A percentile compares a stretch with the other conserved stretches of the same genome.
These are phyloP conservation scores for Pseudogymnoascus sp. DNA, from an alignment of 2,329 filamentous ascomycete species.

Conservation along the genomic window DNA sequence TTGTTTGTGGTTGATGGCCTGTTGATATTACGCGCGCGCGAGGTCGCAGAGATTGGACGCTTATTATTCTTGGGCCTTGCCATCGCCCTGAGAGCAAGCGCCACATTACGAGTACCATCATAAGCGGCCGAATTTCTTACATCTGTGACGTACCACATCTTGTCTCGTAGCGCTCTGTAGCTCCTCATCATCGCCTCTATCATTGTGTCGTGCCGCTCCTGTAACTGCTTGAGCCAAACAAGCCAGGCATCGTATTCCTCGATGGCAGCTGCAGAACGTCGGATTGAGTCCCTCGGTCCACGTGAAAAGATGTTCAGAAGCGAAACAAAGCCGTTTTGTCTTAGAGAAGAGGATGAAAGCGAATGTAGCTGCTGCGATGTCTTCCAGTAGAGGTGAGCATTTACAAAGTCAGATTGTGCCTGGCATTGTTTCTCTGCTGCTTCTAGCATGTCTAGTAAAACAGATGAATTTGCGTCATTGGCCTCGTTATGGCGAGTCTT, in stretches of 20 bases:
- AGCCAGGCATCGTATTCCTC: conserved; percentile 78
- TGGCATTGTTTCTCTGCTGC: conserved; percentile 71
- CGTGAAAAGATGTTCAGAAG: conserved; percentile 68
- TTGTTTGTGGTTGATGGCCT: conserved; percentile 34
- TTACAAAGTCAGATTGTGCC: conserved; percentile 74
- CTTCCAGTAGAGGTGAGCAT: conserved; percentile 79
- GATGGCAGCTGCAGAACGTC: conserved; percentile 63
- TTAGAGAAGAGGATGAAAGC: conserved; percentile 53
- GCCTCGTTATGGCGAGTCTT: conserved; percentile 27
- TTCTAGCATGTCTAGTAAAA: conserved; percentile 67
- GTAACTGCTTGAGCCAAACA: conserved; percentile 74
- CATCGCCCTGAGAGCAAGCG: conserved; percentile 87
- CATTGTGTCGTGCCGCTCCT: conserved; percentile 67
- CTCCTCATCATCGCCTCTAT: conserved; percentile 70
- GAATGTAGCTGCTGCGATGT: conserved; percentile 68
- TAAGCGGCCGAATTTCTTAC: conserved; percentile 86
- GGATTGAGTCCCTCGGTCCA: conserved; percentile 62
- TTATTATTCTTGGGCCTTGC: conserved; percentile 49
- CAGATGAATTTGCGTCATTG: conserved; percentile 40
- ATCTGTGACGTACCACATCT: conserved; percentile 98
- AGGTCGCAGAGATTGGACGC: conserved; percentile 25
- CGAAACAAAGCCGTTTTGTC: conserved; percentile 62
- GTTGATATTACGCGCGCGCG: conserved; percentile 32
- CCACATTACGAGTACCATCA: conserved; percentile 78
- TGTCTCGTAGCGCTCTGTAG: conserved; percentile 73